Percentiles rank a stretch among this genome's conserved stretches.
These are phyloP conservation scores for Rhizopus delemar DNA, from an alignment of 371 early-diverging fungal genomes.

Conservation along the genomic window DNA sequence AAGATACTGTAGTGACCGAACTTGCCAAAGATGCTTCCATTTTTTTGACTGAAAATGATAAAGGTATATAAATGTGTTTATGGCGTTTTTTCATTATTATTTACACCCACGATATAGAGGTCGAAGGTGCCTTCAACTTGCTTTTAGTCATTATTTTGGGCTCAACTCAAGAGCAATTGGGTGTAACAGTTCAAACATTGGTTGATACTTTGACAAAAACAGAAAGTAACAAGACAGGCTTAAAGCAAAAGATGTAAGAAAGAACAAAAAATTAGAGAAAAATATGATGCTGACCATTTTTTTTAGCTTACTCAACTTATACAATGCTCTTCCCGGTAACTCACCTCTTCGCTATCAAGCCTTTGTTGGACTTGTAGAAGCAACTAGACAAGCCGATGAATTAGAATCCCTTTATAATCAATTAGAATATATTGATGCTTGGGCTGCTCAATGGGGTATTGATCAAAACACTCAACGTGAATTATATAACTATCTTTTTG, in stretches of 20 bases:
- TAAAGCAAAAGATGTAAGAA: slow-evolving; percentile 67
- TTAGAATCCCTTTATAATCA: slow-evolving; percentile 69
- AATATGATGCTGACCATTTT: background rate
- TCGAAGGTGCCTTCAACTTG: slow-evolving; percentile 74
- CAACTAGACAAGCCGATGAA: slow-evolving; percentile 72
- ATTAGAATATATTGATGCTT: slow-evolving; percentile 64
- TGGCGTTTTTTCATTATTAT: too few species aligned
- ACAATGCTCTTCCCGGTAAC: slow-evolving; percentile 70
- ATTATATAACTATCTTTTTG: slow-evolving; percentile 65
- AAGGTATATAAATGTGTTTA: slow-evolving; percentile 37
- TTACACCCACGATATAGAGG: slow-evolving; percentile 44
- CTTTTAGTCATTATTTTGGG: slow-evolving; percentile 60
- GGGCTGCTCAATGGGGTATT: slow-evolving; percentile 80
- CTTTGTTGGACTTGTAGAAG: slow-evolving; percentile 74
- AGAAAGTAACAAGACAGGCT: slow-evolving; percentile 50
- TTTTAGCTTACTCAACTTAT: slow-evolving; percentile 78
- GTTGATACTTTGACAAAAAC: slow-evolving; percentile 56
- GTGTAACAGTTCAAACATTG: slow-evolving; percentile 52
- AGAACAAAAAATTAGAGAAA: background rate
- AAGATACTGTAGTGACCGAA: slow-evolving; percentile 54
- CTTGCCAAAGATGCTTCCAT: slow-evolving; percentile 63
- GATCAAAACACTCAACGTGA: slow-evolving; percentile 56
- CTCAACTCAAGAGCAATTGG: slow-evolving; percentile 35
- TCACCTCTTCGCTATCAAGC: slow-evolving; percentile 71
- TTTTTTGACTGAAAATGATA: slow-evolving; percentile 62